A percentile compares a stretch with the other conserved stretches of the same genome.
Evolutionary conservation across 2,329 filamentous ascomycete genomes (phyloP).

Genomic region (Knoxdaviesia proteae): DNA sequence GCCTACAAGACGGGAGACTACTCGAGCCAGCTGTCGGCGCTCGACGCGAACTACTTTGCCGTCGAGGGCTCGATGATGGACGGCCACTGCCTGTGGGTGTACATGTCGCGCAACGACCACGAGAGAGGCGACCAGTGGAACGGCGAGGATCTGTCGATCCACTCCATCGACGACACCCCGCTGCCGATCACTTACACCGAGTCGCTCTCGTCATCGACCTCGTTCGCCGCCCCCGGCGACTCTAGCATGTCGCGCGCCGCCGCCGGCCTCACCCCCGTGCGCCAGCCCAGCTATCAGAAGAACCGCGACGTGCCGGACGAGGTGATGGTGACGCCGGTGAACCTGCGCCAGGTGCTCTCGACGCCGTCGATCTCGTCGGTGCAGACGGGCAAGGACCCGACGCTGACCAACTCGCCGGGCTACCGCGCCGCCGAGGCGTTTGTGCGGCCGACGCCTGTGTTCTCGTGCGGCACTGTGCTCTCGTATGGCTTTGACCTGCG

Average conservation of each 20-base stretch:
- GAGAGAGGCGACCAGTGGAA: constrained; percentile 90
- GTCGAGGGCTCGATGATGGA: constrained; percentile 68
- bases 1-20: constrained; percentile 95
- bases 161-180: constrained; percentile 59
- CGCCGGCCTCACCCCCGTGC: too few relatives aligned
- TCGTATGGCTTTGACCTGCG: constrained; percentile 66
- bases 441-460: constrained; percentile 63
- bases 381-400: constrained; percentile 27
- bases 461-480: constrained; percentile 48
- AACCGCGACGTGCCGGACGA: constrained; percentile 25
- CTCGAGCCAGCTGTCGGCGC: constrained; percentile 71
- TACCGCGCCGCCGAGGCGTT: constrained; percentile 86
- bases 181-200: constrained; percentile 25
- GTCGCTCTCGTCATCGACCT: constrained; percentile 5
- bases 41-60: constrained; percentile 92
- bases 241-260: too few relatives aligned
- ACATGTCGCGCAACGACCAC: constrained; percentile 67
- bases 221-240: background rate
- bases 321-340: constrained; percentile 47
- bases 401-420: constrained; percentile 44
- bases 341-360: constrained; percentile 53
- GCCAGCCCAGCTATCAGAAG: too few relatives aligned
- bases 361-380: constrained; percentile 44
- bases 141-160: constrained; percentile 86
- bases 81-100: constrained; percentile 80